Conservation (phyloP, 257 asterid species). For the Capsicum rhomboideum region DNA sequence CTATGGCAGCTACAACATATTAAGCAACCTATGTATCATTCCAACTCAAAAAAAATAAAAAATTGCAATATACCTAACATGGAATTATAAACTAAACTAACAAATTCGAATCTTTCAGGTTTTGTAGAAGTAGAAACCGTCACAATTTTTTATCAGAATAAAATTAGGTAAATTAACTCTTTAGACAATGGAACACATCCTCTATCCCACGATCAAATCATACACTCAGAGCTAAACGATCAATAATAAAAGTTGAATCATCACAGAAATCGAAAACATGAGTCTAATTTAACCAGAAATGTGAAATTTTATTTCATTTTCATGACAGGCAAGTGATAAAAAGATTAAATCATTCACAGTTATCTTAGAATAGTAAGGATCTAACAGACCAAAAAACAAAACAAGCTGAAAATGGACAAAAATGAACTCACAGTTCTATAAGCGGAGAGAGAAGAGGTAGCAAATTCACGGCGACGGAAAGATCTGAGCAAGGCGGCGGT, state of each 20-base stretch:
- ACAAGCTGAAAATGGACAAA: not conserved
- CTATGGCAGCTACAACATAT: not conserved
- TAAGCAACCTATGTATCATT: not conserved
- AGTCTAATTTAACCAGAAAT: too few species aligned
- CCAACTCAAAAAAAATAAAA: not conserved
- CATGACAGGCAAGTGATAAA: too few species aligned
- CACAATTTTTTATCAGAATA: not conserved
- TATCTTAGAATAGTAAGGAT: not conserved
- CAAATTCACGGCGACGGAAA: conserved; percentile 52
- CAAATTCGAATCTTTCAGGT: not conserved
- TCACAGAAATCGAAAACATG: too few species aligned
- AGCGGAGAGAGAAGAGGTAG: conserved; percentile 34
- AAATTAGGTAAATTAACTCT: too few species aligned
- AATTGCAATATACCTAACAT: too few species aligned
- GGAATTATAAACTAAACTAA: too few species aligned
- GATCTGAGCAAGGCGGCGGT: conserved; percentile 52
- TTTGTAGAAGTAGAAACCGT: too few species aligned
- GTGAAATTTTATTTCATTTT: too few species aligned
- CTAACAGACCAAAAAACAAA: not conserved
- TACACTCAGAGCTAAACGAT: not conserved
- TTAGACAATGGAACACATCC: not conserved
- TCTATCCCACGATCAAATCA: not conserved
- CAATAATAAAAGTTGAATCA: not conserved
- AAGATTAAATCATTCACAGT: not conserved
- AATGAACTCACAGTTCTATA: conserved; percentile 26